Conservation (phyloP, 108 stramenopile species). For the Cylindrotheca fusiformis region DNA sequence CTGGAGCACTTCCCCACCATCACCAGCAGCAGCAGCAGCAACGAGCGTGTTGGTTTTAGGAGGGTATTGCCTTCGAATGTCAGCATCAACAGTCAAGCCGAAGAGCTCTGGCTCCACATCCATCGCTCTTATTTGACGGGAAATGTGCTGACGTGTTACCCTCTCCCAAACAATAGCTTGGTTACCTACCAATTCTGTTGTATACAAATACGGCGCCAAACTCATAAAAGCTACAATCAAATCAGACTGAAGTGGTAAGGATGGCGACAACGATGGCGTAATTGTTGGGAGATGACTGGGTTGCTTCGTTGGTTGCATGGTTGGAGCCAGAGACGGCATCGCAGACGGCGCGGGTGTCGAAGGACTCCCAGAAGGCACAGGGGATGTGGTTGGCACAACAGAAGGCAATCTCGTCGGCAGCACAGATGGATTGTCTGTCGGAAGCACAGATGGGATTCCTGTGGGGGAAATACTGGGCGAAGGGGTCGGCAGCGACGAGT, state of each 20-base stretch:
- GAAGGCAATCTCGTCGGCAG: neutral
- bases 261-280: conserved; percentile 12
- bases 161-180: conserved; percentile 2
- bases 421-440: neutral
- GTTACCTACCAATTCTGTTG: neutral
- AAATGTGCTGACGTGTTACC: neutral
- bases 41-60: conserved; percentile 12
- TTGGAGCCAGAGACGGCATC: conserved; percentile 2
- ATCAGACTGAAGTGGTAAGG: conserved; percentile 12
- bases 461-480: conserved; percentile 5
- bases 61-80: conserved; percentile 4
- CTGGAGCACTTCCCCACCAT: neutral
- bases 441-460: neutral
- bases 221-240: conserved; percentile 5
- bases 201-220: neutral
- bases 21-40: neutral
- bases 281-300: neutral
- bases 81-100: conserved; percentile 1
- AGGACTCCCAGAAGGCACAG: conserved; percentile 3
- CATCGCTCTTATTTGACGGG: neutral
- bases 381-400: conserved; percentile 3
- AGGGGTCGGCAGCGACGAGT: conserved; percentile 3
- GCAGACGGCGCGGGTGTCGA: conserved; percentile 3
- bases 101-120: conserved; percentile 1
- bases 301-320: neutral